phyloP scores from a whole-genome alignment of 176 grass and related monocot genomes.

The Melocanna baccifera region DNA sequence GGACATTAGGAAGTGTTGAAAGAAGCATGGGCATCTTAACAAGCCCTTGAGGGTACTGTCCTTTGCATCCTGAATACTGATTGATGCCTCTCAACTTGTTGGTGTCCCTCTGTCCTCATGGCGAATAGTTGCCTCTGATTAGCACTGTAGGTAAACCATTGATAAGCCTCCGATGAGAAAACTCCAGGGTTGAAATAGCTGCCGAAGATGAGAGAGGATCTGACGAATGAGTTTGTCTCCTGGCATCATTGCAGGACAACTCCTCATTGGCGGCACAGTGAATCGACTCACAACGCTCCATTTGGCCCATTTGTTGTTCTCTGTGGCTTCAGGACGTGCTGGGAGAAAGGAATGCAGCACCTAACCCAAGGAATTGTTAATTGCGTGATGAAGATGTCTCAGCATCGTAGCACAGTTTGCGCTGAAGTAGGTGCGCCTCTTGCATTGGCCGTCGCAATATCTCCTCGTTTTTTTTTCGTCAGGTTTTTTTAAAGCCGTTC shows the following conservation, averaged over 20 bases:
- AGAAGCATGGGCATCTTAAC: background rate
- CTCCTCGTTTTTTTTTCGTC: background rate
- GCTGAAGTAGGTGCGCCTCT: background rate
- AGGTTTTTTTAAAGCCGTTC: constrained; percentile 11
- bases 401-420: constrained; percentile 12
- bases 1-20: background rate
- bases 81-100: constrained; percentile 16
- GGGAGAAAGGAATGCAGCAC: constrained; percentile 37
- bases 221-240: background rate
- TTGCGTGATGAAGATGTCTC: constrained; percentile 28
- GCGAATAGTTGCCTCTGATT: background rate
- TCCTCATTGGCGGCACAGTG: background rate
- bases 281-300: background rate
- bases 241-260: background rate
- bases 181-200: background rate
- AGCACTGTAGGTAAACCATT: background rate
- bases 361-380: constrained; percentile 28
- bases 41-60: constrained; percentile 15
- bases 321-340: background rate
- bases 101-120: background rate
- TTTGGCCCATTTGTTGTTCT: background rate
- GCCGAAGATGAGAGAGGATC: background rate
- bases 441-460: background rate
- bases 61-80: background rate
- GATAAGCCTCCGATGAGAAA: background rate